phyloP scores from a whole-genome alignment of 1,284 basidiomycete genomes.

The Irpex sp. region DNA sequence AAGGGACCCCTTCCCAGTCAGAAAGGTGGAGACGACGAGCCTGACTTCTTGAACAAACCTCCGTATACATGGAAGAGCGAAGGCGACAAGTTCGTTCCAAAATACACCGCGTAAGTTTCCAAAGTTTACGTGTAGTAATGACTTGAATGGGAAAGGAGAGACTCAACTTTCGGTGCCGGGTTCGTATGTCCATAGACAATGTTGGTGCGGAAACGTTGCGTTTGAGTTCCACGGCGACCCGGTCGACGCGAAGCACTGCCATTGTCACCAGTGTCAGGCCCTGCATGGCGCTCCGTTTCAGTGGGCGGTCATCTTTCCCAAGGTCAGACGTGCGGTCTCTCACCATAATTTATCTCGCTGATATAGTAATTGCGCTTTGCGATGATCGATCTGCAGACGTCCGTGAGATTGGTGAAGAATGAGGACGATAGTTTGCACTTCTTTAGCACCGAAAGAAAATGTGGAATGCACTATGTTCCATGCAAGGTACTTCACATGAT shows the following conservation, averaged over 20 bases:
- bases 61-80: conserved; percentile 29
- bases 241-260: conserved; percentile 31
- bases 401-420: conserved; percentile 28
- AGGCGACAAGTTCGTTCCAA: conserved; percentile 24
- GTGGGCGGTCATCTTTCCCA: conserved; percentile 33
- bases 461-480: conserved; percentile 20
- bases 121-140: no score
- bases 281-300: conserved; percentile 33
- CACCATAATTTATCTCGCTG: neutral
- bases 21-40: conserved; percentile 25
- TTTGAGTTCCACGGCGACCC: conserved; percentile 33
- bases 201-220: conserved; percentile 30
- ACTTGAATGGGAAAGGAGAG: no score
- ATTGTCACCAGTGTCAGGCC: conserved; percentile 30
- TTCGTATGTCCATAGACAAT: conserved; percentile 18
- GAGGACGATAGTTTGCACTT: conserved; percentile 27
- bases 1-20: conserved; percentile 23
- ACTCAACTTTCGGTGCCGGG: neutral
- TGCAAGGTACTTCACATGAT: no score
- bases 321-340: conserved; percentile 14
- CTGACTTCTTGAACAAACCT: conserved; percentile 29
- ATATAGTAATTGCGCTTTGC: neutral
- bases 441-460: conserved; percentile 29
- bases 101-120: conserved; percentile 24
- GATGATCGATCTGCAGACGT: conserved; percentile 20